Conservation (phyloP, 2,329 filamentous ascomycete genomes). For the Epicoccum nigrum region DNA sequence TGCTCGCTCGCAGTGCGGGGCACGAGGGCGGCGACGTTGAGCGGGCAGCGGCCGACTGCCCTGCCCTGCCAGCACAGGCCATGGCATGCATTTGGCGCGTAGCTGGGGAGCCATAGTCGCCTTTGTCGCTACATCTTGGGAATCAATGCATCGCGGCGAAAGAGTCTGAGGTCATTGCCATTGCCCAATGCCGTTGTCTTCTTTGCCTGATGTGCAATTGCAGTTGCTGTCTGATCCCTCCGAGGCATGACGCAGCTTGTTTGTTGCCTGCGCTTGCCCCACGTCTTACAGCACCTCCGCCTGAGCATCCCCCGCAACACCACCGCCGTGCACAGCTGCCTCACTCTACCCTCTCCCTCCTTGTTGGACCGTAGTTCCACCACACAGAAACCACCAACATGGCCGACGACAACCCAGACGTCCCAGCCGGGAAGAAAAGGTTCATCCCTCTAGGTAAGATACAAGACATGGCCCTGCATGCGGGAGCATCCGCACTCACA, state of each 20-base stretch:
- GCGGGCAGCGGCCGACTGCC: conserved; percentile 33
- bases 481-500: conserved; percentile 19
- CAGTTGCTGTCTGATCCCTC: neutral
- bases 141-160: no score
- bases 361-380: neutral
- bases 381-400: conserved; percentile 23
- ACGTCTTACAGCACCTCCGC: conserved; percentile 3
- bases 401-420: conserved; percentile 40
- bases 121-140: no score
- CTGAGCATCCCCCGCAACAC: conserved; percentile 8
- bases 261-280: conserved; percentile 17
- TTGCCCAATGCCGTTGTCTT: neutral
- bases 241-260: conserved; percentile 8
- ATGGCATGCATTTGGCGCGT: no score
- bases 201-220: neutral
- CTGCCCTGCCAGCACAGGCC: conserved; percentile 33
- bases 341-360: neutral
- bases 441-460: conserved; percentile 48
- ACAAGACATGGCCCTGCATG: neutral
- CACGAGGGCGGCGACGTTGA: conserved; percentile 16
- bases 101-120: no score
- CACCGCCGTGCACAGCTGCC: neutral
- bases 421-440: conserved; percentile 41
- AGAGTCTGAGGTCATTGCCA: no score
- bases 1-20: conserved; percentile 6